Evolutionary conservation across 805 yeast species (phyloP), one percentile per base, ranked within the genome.

Genomic region (Spathaspora girioi): DNA sequence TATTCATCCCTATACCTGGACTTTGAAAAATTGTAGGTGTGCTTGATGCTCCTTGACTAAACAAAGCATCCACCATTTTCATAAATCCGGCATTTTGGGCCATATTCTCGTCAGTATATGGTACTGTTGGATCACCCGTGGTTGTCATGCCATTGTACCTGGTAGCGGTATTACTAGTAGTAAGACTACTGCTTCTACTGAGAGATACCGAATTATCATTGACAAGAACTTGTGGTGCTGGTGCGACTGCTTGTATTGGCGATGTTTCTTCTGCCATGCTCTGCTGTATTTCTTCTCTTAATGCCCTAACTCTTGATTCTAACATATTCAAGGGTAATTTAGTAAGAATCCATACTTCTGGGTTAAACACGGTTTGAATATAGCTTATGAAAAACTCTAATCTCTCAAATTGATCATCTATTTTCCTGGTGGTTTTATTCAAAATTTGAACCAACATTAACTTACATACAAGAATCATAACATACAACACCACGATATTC

Each of bases 251-350:
- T 12, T 2, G 7, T 14, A 15, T 7, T 8, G 40, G 40, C 3
- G 40, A 11, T 14, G 40, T 6, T 35, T 12, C 5, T 15, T 11
- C 15, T 9, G 3, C 18, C 17, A 7, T 23, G 11, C 11, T 17
- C 14, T 55, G 55, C 44, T 56, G 45, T 15, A 59, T 53, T 50
- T 70, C 70, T 40, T 54, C 50, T 23, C 54, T 59, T 11, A 66
- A 49, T 1, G 54, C 18, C 17, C 58, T 58, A 2, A 66, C 54
- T 40, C 60, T 54, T n/a, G 54, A 50, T 20, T 63, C 53, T n/a
- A 64, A 45, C 40, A 45, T 20, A 18, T 11, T 15, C 15, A 45
- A 35, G 7, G 47, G 47, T 17, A 19, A 18, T 23, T 45, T 45
- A n/a, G 47, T 14, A 19, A 45, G 29, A 14, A 45, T 18, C 47